Evolutionary conservation across 768 basidiomycete species (phyloP).

Genomic region (Suillus variegatus): DNA sequence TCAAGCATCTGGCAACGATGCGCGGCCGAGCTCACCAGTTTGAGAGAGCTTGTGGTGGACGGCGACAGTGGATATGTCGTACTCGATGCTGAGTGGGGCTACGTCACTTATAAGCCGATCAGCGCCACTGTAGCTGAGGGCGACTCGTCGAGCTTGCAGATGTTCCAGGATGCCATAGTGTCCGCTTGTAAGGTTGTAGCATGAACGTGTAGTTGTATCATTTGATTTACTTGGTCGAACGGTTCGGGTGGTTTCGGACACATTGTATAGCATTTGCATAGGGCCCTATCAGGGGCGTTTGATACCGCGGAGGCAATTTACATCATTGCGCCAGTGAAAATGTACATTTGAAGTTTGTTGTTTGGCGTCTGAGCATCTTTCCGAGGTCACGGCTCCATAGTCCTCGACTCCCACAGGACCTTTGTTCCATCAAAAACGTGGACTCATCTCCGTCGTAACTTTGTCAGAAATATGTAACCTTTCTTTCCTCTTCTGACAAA

Average conservation of each 20-base stretch:
- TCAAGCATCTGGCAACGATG: constrained; percentile 28
- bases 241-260: background rate
- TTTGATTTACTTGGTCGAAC: background rate
- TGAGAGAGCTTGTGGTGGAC: constrained; percentile 25
- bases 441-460: background rate
- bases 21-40: constrained; percentile 21
- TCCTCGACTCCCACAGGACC: background rate
- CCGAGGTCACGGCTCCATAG: background rate
- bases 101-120: constrained; percentile 20
- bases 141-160: background rate
- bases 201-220: background rate
- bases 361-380: background rate
- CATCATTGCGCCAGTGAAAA: background rate
- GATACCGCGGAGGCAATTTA: background rate
- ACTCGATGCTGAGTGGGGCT: constrained; percentile 24
- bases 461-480: background rate
- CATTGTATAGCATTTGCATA: background rate
- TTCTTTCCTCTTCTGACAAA: background rate
- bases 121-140: background rate
- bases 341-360: background rate
- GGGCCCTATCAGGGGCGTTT: background rate
- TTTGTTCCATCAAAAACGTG: background rate
- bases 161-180: background rate
- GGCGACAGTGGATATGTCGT: constrained; percentile 22
- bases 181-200: background rate